Evolutionary conservation across 2,329 filamentous ascomycete genomes (phyloP), one percentile per base, ranked within the genome.

Genomic region (Nannizzia gypsea): DNA sequence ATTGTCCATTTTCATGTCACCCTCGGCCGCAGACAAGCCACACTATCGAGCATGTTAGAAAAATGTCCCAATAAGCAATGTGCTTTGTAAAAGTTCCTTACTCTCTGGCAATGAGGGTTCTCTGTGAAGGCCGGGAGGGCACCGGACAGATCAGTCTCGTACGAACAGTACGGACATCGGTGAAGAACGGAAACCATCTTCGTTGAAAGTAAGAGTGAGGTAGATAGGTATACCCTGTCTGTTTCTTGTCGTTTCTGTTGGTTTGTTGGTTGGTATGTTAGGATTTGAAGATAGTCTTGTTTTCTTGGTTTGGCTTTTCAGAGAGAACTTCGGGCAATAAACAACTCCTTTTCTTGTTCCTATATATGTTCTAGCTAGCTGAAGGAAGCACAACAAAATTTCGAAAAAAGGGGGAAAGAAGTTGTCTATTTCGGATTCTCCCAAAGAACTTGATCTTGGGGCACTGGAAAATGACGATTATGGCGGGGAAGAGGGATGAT

Each of bases 1-100:
- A 64, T 95, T 88, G 70, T 91, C 85, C 67, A 84, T 81, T 73
- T 87, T 83, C 76, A 82, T 81, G 63, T 75, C 78, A 69, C 70
- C 67, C 65, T 75, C 73, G 3, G 68, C 70, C 34, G 68, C 70
- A 36, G 73, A 74, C 57, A 76, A 64, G n/a, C 74, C 72, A 64
- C 74, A 75, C 74, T 77, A 66, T 52, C 66, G 22, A 46, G 24
- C 9, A 15, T 24, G 26, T 38, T 20, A 44, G 40, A 20, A 42
- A 15, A 3, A 31, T 17, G 26, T 20, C 17, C 28, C 6, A 36
- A 36, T 20, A 58, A 38, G 13, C 9, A 46, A 28, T 17, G 20
- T 36, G 44, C 26, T 56, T 38, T 22, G 26, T n/a, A 40, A 9
- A 13, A 40, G n/a, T n/a, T 44, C 2, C 52, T 50, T 59, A 61